Conservation (phyloP, 1,284 basidiomycete genomes). For the Rhodotorula sp. region DNA sequence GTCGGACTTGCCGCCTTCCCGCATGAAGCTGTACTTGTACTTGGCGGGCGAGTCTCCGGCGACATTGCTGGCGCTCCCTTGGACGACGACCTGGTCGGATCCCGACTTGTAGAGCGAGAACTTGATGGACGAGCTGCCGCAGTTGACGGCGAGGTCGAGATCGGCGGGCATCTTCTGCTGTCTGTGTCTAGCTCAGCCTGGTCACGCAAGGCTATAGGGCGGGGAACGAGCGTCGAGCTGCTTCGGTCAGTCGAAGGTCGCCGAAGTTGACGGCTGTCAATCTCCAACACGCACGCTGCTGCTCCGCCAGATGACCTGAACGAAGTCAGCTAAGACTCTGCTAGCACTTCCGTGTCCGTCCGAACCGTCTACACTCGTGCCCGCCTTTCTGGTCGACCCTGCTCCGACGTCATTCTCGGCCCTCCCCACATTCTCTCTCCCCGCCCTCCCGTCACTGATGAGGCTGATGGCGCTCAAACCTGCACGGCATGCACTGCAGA, state of each 20-base stretch:
- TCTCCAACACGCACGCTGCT: background rate
- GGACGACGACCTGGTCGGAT: constrained; percentile 40
- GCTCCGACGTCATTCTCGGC: background rate
- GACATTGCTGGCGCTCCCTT: constrained; percentile 45
- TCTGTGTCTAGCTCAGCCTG: background rate
- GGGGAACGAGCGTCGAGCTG: no score
- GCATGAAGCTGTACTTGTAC: constrained; percentile 11
- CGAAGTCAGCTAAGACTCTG: no score
- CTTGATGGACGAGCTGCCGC: constrained; percentile 74
- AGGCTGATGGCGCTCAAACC: no score
- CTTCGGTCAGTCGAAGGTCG: background rate
- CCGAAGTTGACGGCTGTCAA: background rate
- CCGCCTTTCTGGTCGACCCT: background rate
- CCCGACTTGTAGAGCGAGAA: constrained; percentile 61
- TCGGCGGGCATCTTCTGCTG: constrained; percentile 1
- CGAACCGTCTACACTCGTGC: no score
- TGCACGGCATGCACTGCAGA: no score
- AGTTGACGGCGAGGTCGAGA: constrained; percentile 52
- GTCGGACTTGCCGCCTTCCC: constrained; percentile 2
- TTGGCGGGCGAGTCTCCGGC: constrained; percentile 43
- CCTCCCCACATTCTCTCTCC: background rate
- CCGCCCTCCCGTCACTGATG: background rate
- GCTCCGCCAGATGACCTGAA: background rate
- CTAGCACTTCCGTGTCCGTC: no score
- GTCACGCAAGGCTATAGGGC: background rate